A percentile compares a stretch with the other conserved stretches of the same genome.
Conservation (phyloP, 2,329 filamentous ascomycete species). For the Aspergillus novoparasiticus region DNA sequence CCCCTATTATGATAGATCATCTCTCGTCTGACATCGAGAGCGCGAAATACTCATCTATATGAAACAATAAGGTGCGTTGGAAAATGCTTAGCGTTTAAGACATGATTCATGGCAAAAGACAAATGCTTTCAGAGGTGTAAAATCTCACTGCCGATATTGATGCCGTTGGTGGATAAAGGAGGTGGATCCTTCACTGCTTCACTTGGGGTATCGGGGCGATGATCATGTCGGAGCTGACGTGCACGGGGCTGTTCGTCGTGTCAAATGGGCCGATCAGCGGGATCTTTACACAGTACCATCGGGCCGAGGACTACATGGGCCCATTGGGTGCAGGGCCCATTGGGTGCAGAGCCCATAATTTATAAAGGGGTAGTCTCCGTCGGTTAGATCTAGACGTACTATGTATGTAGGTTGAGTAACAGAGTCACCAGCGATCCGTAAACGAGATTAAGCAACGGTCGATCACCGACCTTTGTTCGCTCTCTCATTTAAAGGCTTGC, state of each 20-base stretch:
- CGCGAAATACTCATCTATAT: not conserved
- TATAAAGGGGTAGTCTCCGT: not conserved
- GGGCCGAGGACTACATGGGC: not conserved
- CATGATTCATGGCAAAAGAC: not conserved
- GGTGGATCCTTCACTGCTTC: not conserved
- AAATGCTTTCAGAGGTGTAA: slow-evolving; percentile 26
- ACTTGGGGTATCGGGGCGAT: not conserved
- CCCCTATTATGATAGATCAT: not conserved
- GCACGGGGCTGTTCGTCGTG: not conserved
- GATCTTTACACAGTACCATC: not conserved
- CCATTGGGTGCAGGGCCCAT: not conserved
- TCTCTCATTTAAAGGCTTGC: not conserved
- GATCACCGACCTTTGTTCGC: not conserved
- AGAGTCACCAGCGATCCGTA: not conserved
- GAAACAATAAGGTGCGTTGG: not conserved
- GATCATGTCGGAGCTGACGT: not conserved
- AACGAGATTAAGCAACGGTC: not conserved
- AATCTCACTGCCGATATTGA: not conserved
- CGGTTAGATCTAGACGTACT: not conserved
- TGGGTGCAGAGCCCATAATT: not conserved
- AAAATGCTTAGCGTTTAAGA: not conserved
- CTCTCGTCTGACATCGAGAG: not conserved
- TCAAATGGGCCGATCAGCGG: not conserved
- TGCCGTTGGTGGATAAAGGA: not conserved
- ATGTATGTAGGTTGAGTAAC: not conserved